Conservation (phyloP, 768 basidiomycete species). For the Lentinula lateritia region DNA sequence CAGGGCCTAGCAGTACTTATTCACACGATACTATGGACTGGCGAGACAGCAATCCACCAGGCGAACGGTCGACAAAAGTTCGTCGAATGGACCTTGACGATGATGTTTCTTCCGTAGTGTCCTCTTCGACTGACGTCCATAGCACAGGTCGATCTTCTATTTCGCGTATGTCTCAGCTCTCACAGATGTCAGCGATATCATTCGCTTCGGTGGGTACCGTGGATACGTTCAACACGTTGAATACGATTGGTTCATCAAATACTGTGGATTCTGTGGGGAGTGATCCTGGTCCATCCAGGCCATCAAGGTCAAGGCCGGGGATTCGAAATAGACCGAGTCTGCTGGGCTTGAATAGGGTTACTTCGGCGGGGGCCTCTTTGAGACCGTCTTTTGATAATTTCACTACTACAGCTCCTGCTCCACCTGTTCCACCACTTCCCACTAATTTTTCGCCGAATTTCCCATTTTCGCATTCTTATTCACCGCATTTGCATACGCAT, state of each 20-base stretch:
- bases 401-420: conserved; percentile 8
- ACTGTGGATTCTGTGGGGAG: conserved; percentile 39
- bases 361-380: conserved; percentile 48
- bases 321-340: conserved; percentile 57
- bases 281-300: conserved; percentile 65
- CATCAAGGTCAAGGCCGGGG: not conserved
- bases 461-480: not conserved
- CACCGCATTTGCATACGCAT: not conserved
- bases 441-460: not conserved
- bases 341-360: conserved; percentile 68
- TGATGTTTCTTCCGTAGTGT: conserved; percentile 59
- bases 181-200: conserved; percentile 63
- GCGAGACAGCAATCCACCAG: conserved; percentile 30
- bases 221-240: not conserved
- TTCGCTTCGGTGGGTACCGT: conserved; percentile 55
- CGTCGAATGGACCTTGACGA: conserved; percentile 83
- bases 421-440: not conserved
- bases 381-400: conserved; percentile 73
- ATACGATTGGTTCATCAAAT: not conserved
- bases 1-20: not conserved
- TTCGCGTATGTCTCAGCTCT: not conserved
- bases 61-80: conserved; percentile 68
- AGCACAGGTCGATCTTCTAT: conserved; percentile 45
- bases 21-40: conserved; percentile 11
- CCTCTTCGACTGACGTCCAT: conserved; percentile 84